Percentiles rank a stretch among this genome's conserved stretches.
Evolutionary conservation across 441 rosid genomes (phyloP).

Genomic region (Syzygium malaccense): DNA sequence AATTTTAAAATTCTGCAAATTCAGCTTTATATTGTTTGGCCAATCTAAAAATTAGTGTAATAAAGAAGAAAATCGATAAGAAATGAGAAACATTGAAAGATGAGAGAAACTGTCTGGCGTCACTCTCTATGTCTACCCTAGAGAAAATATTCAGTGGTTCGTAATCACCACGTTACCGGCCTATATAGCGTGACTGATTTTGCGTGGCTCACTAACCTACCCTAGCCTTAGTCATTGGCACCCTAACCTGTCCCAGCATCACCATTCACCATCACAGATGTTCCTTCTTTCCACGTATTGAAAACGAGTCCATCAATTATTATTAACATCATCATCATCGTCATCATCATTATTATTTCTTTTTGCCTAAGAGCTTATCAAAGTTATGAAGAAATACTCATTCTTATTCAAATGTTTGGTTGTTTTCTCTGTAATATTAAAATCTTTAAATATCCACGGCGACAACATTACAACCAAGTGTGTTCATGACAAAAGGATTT

Average conservation of each 20-base stretch:
- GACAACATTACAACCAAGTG: background rate
- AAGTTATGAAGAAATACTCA: background rate
- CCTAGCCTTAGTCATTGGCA: background rate
- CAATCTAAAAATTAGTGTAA: background rate
- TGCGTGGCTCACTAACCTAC: no score
- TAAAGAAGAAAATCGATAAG: background rate
- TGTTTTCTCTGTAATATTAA: background rate
- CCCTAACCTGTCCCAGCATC: background rate
- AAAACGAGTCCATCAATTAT: background rate
- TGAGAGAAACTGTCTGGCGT: background rate
- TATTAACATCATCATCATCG: background rate
- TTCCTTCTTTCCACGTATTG: background rate
- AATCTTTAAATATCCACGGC: background rate
- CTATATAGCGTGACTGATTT: no score
- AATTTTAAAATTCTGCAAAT: background rate
- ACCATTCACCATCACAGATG: background rate
- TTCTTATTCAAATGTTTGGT: background rate
- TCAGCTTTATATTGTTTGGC: background rate
- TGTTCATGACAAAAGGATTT: background rate
- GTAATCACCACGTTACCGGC: no score
- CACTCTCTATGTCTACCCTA: background rate
- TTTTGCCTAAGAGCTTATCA: background rate
- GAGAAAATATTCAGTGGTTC: no score
- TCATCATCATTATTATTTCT: background rate
- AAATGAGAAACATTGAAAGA: background rate